Conservation (phyloP, 768 basidiomycete species). For the Rhodosporidiobolus odoratus region DNA sequence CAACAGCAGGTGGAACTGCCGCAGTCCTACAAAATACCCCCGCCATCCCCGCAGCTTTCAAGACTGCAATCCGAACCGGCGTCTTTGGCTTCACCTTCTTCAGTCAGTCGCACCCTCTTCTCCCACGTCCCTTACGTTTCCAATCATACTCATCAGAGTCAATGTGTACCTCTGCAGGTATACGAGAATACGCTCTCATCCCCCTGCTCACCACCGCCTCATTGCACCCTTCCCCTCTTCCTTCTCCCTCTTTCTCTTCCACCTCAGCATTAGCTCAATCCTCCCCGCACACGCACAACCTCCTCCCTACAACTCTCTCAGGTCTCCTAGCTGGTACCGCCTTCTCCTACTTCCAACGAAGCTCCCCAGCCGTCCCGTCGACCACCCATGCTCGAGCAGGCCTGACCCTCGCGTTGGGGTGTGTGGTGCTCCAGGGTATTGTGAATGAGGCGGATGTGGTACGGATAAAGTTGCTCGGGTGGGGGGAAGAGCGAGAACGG, state of each 20-base stretch:
- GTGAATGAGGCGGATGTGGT: constrained; percentile 37
- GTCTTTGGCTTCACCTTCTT: constrained; percentile 41
- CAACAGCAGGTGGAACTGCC: constrained; percentile 29
- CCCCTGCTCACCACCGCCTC: constrained; percentile 18
- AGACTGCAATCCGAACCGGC: constrained; percentile 26
- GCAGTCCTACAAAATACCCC: constrained; percentile 30
- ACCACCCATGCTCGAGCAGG: constrained; percentile 22
- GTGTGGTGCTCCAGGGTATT: constrained; percentile 29
- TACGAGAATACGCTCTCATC: constrained; percentile 29
- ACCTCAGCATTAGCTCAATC: background rate
- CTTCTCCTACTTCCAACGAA: constrained; percentile 31
- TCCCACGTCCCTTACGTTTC: background rate
- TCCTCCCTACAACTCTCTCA: constrained; percentile 22
- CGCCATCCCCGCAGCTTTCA: constrained; percentile 41
- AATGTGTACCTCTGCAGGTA: background rate
- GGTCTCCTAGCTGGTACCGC: constrained; percentile 23
- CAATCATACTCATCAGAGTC: background rate
- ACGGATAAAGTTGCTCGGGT: constrained; percentile 18
- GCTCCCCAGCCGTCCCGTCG: background rate
- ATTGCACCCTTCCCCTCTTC: constrained; percentile 12
- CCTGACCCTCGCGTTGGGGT: constrained; percentile 35
- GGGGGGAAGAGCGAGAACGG: constrained; percentile 12
- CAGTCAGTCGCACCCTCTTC: no score
- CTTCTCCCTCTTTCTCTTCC: background rate
- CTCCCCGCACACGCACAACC: constrained; percentile 22